Conservation (phyloP, 1,284 basidiomycete species). For the Trichosporon sp. region DNA sequence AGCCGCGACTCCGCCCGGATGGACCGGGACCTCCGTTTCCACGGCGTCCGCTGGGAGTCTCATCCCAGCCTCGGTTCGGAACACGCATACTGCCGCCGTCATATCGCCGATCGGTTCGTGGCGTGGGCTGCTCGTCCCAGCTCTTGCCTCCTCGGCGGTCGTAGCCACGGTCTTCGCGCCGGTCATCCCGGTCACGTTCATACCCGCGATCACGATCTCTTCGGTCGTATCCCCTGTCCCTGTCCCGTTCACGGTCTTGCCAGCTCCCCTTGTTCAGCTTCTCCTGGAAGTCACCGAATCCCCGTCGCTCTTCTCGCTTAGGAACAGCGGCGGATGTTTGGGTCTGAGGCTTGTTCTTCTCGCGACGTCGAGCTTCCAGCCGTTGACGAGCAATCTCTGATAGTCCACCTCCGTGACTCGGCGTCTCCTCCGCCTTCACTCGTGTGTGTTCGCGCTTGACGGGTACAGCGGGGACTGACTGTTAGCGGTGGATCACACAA, state of each 20-base stretch:
- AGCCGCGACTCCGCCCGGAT: constrained; percentile 47
- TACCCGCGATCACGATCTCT: constrained; percentile 26
- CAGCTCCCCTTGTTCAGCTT: constrained; percentile 51
- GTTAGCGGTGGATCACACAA: constrained; percentile 44
- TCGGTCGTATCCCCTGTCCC: constrained; percentile 24
- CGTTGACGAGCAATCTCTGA: constrained; percentile 65
- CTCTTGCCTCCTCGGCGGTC: constrained; percentile 29
- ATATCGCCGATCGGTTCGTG: constrained; percentile 60
- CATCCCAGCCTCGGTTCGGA: constrained; percentile 83
- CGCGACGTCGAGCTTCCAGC: constrained; percentile 70
- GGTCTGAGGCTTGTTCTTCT: constrained; percentile 56
- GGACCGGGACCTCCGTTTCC: constrained; percentile 43
- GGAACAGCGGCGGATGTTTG: constrained; percentile 29
- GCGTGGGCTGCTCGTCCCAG: constrained; percentile 56
- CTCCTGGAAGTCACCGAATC: constrained; percentile 47
- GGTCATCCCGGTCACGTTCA: constrained; percentile 23
- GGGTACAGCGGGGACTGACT: constrained; percentile 61
- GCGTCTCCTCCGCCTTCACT: constrained; percentile 79
- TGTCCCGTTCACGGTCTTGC: constrained; percentile 48
- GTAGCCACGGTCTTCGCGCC: constrained; percentile 17
- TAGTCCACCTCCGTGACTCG: constrained; percentile 85
- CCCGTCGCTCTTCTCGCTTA: constrained; percentile 23
- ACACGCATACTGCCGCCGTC: constrained; percentile 74
- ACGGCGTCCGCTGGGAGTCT: constrained; percentile 62
- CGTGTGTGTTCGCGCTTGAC: constrained; percentile 60